Base-by-base conservation (phyloP, 2,329 filamentous ascomycete species). In the Didymosphaeria variabile region DNA sequence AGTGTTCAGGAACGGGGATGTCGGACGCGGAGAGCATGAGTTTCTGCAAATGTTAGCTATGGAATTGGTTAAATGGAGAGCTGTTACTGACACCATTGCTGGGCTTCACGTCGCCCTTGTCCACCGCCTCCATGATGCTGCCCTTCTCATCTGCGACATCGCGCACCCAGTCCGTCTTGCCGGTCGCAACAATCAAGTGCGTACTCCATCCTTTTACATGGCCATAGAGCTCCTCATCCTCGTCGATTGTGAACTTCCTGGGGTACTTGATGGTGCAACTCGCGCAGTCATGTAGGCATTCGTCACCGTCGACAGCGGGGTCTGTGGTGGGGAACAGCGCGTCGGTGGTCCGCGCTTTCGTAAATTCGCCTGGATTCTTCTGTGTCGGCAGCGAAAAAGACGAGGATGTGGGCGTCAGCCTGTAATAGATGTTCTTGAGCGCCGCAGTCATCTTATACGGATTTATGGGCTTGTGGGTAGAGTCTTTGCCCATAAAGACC, bases 21-120 rank as follows among this genome's bases (percentile, higher is more conserved):
- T 97, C 94, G 66, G 91, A 95, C 50, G 94, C 94, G 7, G 93
- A 97, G 50, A 98, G 86, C 88, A 96, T 97, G 67, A 97, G 84
- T 78, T 86, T 90, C 91, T 94, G 70, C 17, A 56, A 7, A 19
- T 15, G 15, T 58, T 15, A 60, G 46, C 58, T 15, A 13, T 23
- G 10, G 13, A 56, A 56, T 31, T 47, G 15, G 3, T 19, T 17
- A 17, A 29, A 17, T n/a, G 23, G 38, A n/a, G 23, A 34, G 23
- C 31, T n/a, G 1, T 12, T 21, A 83, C 87, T 76, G 80, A 93
- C 91, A 60, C 91, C 91, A 65, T 91, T 92, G 29, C 78, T 84
- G 0, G 90, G 90, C 74, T 84, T 85, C 12, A 83, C 80, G 1
- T 84, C 83, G 57, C 82, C 81, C 67, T 81, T 80, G 62, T 80